Conservation (phyloP, 2,329 filamentous ascomycete species). For the Neonectria sp. region DNA sequence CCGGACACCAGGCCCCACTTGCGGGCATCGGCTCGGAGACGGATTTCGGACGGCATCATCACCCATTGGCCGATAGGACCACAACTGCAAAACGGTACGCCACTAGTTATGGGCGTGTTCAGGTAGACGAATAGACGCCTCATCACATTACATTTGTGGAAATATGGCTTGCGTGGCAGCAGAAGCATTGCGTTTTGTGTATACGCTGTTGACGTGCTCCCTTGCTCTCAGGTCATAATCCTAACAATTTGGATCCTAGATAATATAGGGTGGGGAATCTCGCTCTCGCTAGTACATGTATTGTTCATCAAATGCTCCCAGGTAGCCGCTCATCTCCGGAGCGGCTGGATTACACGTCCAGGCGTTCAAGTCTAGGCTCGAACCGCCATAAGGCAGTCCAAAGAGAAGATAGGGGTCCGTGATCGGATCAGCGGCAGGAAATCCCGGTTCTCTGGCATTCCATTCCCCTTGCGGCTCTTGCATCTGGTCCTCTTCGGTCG, state of each 20-base stretch:
- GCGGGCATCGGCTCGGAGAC: constrained; percentile 26
- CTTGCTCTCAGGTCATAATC: neutral
- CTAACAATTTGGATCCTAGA: neutral
- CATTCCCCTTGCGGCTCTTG: constrained; percentile 34
- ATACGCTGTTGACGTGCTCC: neutral
- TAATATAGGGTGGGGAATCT: neutral
- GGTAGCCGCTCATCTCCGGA: constrained; percentile 36
- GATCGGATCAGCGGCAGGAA: constrained; percentile 27
- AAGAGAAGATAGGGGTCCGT: constrained; percentile 42
- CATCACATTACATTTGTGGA: constrained; percentile 5
- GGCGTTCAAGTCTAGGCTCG: constrained; percentile 38
- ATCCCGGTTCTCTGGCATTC: constrained; percentile 25
- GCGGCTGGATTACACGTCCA: constrained; percentile 38
- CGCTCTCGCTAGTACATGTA: constrained; percentile 42
- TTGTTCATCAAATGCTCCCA: constrained; percentile 43
- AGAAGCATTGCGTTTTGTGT: constrained; percentile 4
- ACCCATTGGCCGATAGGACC: constrained; percentile 25
- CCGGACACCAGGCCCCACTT: constrained; percentile 29
- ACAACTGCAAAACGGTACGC: neutral
- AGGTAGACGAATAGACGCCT: constrained; percentile 2
- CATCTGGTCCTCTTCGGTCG: constrained; percentile 40
- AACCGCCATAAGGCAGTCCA: constrained; percentile 40
- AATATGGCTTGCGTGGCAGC: constrained; percentile 10
- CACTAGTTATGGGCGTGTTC: neutral
- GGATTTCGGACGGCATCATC: constrained; percentile 26